These are phyloP conservation scores for Aspergillus japonicus DNA, from an alignment of 2,329 filamentous ascomycete species.

Conservation along the genomic window DNA sequence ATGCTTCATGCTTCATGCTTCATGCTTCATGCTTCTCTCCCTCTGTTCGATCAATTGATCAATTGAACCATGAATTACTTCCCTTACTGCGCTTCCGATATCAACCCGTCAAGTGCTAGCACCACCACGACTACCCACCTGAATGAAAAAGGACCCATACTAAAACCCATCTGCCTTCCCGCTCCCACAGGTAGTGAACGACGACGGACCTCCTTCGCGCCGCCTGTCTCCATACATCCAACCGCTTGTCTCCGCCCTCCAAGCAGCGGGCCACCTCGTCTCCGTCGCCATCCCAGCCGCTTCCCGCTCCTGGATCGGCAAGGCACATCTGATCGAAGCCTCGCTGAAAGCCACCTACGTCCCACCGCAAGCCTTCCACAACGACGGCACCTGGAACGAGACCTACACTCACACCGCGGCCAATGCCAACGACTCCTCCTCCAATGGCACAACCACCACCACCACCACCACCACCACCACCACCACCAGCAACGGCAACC, in stretches of 20 bases:
- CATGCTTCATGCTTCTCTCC: conserved; percentile 2
- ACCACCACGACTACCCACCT: too few relatives aligned
- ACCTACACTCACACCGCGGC: conserved; percentile 46
- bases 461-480: not conserved
- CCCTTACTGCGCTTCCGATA: too few relatives aligned
- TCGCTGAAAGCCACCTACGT: conserved; percentile 78
- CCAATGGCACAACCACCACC: too few relatives aligned
- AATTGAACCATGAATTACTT: not conserved
- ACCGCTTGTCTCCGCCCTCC: conserved; percentile 66
- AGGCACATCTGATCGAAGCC: conserved; percentile 89
- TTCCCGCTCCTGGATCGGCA: conserved; percentile 93
- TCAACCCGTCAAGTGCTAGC: too few relatives aligned
- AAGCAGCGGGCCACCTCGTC: conserved; percentile 72
- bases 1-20: conserved; percentile 7
- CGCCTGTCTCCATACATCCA: conserved; percentile 74
- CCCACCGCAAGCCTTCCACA: conserved; percentile 55
- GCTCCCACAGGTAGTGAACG: conserved; percentile 53
- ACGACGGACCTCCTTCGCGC: conserved; percentile 72
- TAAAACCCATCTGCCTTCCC: not conserved
- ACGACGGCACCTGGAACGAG: conserved; percentile 55
- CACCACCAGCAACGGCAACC: not conserved
- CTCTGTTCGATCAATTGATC: not conserved
- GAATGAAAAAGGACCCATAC: not conserved
- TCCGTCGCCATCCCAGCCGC: conserved; percentile 84
- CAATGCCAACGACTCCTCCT: conserved; percentile 5